Evolutionary conservation across 495 filamentous ascomycete genomes (phyloP).

Genomic region (Penicillium egyptiacum): DNA sequence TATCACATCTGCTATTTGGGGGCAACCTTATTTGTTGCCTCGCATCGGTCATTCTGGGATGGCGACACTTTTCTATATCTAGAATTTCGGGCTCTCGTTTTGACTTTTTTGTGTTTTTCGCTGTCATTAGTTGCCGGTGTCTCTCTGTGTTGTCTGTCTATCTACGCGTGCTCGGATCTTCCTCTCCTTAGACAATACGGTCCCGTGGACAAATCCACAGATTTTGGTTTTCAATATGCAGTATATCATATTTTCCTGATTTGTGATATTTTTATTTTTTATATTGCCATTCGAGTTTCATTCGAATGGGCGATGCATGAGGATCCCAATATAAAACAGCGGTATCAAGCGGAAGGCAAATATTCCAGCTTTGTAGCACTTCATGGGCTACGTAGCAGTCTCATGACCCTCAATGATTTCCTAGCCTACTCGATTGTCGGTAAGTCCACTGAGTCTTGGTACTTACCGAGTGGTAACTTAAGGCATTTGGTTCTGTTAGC

Average conservation of each 20-base stretch:
- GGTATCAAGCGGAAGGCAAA: background rate
- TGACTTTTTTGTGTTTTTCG: background rate
- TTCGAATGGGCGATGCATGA: background rate
- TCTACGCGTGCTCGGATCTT: background rate
- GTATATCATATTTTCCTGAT: background rate
- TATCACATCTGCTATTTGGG: slow-evolving; percentile 6
- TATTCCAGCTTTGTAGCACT: background rate
- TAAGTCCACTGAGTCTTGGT: background rate
- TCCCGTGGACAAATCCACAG: background rate
- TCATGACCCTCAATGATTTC: background rate
- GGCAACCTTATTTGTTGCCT: slow-evolving; percentile 1
- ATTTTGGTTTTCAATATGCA: background rate
- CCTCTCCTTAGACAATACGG: background rate
- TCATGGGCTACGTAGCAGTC: background rate
- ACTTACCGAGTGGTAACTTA: background rate
- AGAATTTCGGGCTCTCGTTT: background rate
- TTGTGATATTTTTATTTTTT: background rate
- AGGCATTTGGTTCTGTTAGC: background rate
- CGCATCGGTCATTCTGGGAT: background rate
- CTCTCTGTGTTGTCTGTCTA: background rate
- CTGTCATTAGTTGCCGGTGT: background rate
- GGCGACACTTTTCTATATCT: background rate
- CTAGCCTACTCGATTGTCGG: background rate
- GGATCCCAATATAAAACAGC: background rate
- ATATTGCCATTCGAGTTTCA: background rate